These are phyloP conservation scores for Turritis glabra DNA, from an alignment of 345 rosid genomes.

Conservation along the genomic window DNA sequence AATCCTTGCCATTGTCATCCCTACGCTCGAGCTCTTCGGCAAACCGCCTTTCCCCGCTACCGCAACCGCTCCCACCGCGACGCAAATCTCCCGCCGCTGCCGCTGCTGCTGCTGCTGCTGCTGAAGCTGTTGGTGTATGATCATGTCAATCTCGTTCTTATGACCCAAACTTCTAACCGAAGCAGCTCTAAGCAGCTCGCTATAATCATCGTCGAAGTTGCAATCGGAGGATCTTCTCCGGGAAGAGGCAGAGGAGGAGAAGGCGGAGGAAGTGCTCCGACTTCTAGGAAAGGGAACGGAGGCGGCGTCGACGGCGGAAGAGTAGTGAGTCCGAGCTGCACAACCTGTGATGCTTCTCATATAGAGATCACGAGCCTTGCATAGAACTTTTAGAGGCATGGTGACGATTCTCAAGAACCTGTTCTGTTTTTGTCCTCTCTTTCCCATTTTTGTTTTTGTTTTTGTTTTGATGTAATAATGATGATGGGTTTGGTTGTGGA, in stretches of 20 bases:
- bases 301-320: constrained; percentile 19
- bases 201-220: constrained; percentile 51
- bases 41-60: constrained; percentile 12
- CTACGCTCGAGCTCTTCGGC: constrained; percentile 57
- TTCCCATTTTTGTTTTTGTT: constrained; percentile 15
- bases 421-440: constrained; percentile 37
- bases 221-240: constrained; percentile 10
- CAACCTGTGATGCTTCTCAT: constrained; percentile 59
- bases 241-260: constrained; percentile 35
- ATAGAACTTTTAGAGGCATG: constrained; percentile 47
- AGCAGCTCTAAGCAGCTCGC: constrained; percentile 63
- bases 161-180: constrained; percentile 54
- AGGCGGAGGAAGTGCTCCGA: constrained; percentile 46
- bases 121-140: constrained; percentile 40
- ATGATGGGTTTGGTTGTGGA: constrained; percentile 14
- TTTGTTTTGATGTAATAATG: neutral
- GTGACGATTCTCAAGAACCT: constrained; percentile 47
- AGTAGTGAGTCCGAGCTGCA: constrained; percentile 41
- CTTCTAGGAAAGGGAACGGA: constrained; percentile 54
- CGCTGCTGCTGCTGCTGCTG: neutral
- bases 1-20: constrained; percentile 53
- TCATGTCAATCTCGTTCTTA: constrained; percentile 48
- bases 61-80: neutral
- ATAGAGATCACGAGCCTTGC: constrained; percentile 70
- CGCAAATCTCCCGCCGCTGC: neutral